These are phyloP conservation scores for Pneumocystis jirovecii DNA, from an alignment of 1,139 yeast genomes.

Conservation along the genomic window DNA sequence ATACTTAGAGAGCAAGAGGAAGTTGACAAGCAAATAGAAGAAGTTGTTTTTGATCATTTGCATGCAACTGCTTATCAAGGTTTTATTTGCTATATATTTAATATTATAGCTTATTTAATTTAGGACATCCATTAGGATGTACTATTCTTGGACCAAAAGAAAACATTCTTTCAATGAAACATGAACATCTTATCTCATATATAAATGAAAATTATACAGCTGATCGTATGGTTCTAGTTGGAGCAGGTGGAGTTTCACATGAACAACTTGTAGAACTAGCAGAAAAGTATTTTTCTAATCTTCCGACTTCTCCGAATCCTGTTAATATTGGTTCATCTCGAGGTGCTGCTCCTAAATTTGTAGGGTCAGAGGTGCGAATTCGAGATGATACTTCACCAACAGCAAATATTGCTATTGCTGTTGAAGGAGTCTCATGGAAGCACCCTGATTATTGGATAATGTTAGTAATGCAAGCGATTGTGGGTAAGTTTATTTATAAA, in stretches of 20 bases:
- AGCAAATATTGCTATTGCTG: slow-evolving; percentile 83
- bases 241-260: slow-evolving; percentile 88
- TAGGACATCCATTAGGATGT: slow-evolving; percentile 77
- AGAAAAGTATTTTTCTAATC: slow-evolving; percentile 57
- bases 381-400: slow-evolving; percentile 73
- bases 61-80: slow-evolving; percentile 80
- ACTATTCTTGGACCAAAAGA: slow-evolving; percentile 94
- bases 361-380: slow-evolving; percentile 74
- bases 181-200: slow-evolving; percentile 62
- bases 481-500: slow-evolving; percentile 19
- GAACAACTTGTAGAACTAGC: slow-evolving; percentile 67
- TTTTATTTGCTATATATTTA: not conserved
- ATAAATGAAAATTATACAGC: slow-evolving; percentile 82
- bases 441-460: slow-evolving; percentile 93
- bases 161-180: slow-evolving; percentile 64
- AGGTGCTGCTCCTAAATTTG: slow-evolving; percentile 56
- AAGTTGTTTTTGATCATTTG: slow-evolving; percentile 90
- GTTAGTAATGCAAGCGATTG: slow-evolving; percentile 86
- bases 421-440: slow-evolving; percentile 98
- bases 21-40: slow-evolving; percentile 95
- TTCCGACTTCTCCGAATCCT: slow-evolving; percentile 49
- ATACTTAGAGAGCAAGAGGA: slow-evolving; percentile 93
- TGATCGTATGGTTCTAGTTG: slow-evolving; percentile 93
- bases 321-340: slow-evolving; percentile 61
- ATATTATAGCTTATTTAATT: not conserved